phyloP scores from a whole-genome alignment of 2,329 filamentous ascomycete species.

The Catunica adiposa region DNA sequence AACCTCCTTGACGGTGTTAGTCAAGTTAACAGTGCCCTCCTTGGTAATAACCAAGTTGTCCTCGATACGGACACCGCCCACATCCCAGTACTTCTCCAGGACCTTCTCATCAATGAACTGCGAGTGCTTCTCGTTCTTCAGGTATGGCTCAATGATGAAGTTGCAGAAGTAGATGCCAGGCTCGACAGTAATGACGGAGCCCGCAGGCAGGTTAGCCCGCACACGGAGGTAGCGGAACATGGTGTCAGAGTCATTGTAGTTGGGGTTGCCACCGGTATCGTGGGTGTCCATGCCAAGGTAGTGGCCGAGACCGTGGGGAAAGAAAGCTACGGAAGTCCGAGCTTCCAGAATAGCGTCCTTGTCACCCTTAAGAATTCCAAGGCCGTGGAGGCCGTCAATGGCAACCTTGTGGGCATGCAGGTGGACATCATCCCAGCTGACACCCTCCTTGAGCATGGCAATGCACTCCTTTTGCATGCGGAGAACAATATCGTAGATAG shows the following conservation, averaged over 20 bases:
- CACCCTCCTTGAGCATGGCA: conserved; percentile 52
- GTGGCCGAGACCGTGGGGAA: conserved; percentile 81
- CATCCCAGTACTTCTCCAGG: conserved; percentile 65
- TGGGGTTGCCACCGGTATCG: conserved; percentile 63
- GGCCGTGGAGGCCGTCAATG: conserved; percentile 57
- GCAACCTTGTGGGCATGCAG: conserved; percentile 63
- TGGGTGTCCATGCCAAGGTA: conserved; percentile 89
- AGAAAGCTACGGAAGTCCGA: conserved; percentile 75
- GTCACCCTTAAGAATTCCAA: conserved; percentile 57
- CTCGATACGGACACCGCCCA: conserved; percentile 56
- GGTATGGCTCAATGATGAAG: conserved; percentile 71
- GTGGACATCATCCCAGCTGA: conserved; percentile 70
- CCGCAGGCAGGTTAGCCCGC: conserved; percentile 55
- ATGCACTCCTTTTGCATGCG: conserved; percentile 75
- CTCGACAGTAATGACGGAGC: conserved; percentile 84
- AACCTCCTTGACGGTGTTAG: conserved; percentile 52
- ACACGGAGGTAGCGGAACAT: conserved; percentile 81
- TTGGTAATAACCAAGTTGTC: conserved; percentile 59
- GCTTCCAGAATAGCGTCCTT: conserved; percentile 57
- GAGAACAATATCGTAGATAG: conserved; percentile 70
- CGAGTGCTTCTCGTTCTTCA: conserved; percentile 53
- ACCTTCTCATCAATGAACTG: conserved; percentile 62
- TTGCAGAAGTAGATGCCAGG: conserved; percentile 86
- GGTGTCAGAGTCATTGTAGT: conserved; percentile 61
- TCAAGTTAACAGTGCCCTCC: conserved; percentile 54